Evolutionary conservation across 2,329 filamentous ascomycete species (phyloP), one percentile per base, ranked within the genome.

Genomic region (Harringtonia aguacate): DNA sequence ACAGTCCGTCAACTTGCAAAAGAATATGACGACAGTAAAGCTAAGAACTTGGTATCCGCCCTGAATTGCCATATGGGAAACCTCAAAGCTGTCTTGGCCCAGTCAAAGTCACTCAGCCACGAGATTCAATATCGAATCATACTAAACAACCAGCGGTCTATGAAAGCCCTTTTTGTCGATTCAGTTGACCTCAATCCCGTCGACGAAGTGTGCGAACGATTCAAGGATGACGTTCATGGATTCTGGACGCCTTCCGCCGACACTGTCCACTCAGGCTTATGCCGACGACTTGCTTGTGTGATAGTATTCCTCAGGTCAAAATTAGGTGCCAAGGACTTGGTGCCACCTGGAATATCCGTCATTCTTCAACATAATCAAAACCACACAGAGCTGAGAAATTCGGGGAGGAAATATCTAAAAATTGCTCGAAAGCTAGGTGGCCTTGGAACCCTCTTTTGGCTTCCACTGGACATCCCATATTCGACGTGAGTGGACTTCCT

Each of bases 361-460:
- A 22, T 44, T 13, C 22, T 44, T 18, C 42, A n/a, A 4, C 3
- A 8, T 1, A 30, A 39, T 4, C 20, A 18, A 2, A 28, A 44
- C 30, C 20, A 8, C 3, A 10, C 36, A 3, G 42, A 44, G 3
- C 28, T 44, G 21, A 30, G 37, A n/a, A 30, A 40, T 31, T 34
- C 43, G 4, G 43, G 43, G 3, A 15, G 43, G 4, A 44, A 44
- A 28, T 44, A 44, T 15, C 15, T 40, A 6, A 40, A 40, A 9
- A 29, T 44, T 12, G 37, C 37, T 17, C 36, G 31, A 6, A 40
- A 36, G 20, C 30, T 44, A 17, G 43, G 43, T 24, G 43, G 43
- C 14, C 13, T 36, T 12, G 43, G 43, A 4, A 31, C 36, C 1
- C 24, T 45, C 9, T 45, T 45, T 30, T 45, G 43, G 43, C 38